A percentile compares a stretch with the other conserved stretches of the same genome.
phyloP scores from a whole-genome alignment of 2,329 filamentous ascomycete species.

The Albifimbria verrucaria region DNA sequence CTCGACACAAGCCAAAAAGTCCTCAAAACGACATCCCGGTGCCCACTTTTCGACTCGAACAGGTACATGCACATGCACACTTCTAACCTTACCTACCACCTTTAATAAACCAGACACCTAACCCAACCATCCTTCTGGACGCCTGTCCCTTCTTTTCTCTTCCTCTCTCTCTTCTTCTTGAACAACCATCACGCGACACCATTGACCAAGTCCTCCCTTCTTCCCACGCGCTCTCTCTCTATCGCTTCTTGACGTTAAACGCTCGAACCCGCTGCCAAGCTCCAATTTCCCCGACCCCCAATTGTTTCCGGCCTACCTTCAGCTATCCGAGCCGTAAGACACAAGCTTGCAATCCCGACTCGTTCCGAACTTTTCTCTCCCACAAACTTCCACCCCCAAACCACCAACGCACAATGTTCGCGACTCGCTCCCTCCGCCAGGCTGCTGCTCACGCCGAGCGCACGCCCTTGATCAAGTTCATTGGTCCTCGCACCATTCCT shows the following conservation, averaged over 20 bases:
- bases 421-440: conserved; percentile 55
- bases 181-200: background rate
- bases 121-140: background rate
- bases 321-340: no score
- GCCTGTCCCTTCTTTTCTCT: background rate
- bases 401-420: conserved; percentile 42
- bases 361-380: conserved; percentile 5
- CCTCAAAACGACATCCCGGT: no score
- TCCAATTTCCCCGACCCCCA: no score
- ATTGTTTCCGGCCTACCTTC: no score
- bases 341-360: conserved; percentile 7
- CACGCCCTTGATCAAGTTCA: conserved; percentile 59
- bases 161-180: background rate
- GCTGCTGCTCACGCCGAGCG: conserved; percentile 58
- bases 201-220: background rate
- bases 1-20: no score
- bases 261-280: no score
- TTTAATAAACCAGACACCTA: background rate
- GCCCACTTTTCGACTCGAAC: no score
- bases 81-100: background rate
- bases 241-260: no score
- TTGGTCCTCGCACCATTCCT: conserved; percentile 58
- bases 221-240: background rate
- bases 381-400: conserved; percentile 8
- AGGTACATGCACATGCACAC: no score